A percentile compares a stretch with the other conserved stretches of the same genome.
phyloP scores from a whole-genome alignment of 257 asterid species.

The Forsythia viridissima region DNA sequence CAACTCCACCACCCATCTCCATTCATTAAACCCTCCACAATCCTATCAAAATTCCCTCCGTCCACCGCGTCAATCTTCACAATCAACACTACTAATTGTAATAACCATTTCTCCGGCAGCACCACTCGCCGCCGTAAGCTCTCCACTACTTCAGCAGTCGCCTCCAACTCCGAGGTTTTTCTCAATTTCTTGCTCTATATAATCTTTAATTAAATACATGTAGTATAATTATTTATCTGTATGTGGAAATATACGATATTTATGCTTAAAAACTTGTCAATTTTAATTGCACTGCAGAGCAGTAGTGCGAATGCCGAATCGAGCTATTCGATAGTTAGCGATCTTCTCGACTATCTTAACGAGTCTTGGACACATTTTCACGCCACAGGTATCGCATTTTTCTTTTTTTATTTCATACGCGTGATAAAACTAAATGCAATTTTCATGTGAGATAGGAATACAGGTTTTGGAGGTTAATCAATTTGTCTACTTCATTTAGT shows the following conservation, averaged over 20 bases:
- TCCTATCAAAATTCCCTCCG: constrained; percentile 35
- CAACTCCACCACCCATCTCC: constrained; percentile 56
- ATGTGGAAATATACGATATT: background rate
- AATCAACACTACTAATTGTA: constrained; percentile 8
- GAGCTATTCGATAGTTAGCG: constrained; percentile 68
- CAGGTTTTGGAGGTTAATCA: background rate
- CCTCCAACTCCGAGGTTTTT: constrained; percentile 51
- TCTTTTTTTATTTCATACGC: background rate
- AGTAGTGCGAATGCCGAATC: constrained; percentile 38
- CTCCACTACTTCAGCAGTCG: constrained; percentile 42
- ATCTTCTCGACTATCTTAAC: constrained; percentile 87
- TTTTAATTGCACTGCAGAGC: constrained; percentile 54
- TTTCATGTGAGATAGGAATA: background rate
- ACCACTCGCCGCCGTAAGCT: constrained; percentile 37
- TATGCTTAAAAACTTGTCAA: background rate
- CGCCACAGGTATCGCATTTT: constrained; percentile 70
- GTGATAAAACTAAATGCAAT: background rate
- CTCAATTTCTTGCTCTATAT: background rate
- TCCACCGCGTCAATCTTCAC: constrained; percentile 28
- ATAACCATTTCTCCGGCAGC: constrained; percentile 24
- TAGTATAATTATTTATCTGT: background rate
- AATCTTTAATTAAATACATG: background rate
- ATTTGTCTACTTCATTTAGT: background rate
- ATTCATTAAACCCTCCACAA: constrained; percentile 35
- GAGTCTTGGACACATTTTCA: constrained; percentile 99